These are phyloP conservation scores for Xylariaceae sp. DNA, from an alignment of 2,329 filamentous ascomycete genomes.

Conservation along the genomic window DNA sequence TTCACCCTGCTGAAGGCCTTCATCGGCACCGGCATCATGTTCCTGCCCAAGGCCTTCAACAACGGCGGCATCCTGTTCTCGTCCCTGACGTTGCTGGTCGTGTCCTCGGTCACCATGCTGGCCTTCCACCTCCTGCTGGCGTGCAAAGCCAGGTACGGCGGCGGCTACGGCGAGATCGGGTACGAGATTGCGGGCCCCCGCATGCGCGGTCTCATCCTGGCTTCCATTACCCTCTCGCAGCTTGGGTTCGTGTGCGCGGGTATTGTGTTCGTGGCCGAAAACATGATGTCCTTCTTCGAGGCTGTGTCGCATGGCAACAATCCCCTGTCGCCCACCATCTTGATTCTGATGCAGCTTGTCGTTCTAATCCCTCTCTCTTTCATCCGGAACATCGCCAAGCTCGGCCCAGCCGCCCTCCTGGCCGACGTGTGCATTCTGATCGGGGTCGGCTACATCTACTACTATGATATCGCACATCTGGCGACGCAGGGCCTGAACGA, in stretches of 20 bases:
- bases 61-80: constrained; percentile 74
- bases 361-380: constrained; percentile 59
- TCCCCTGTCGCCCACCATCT: constrained; percentile 45
- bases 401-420: constrained; percentile 60
- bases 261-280: constrained; percentile 71
- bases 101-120: constrained; percentile 59
- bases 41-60: constrained; percentile 66
- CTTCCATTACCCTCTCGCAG: constrained; percentile 66
- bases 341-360: constrained; percentile 61
- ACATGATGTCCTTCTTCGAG: constrained; percentile 58
- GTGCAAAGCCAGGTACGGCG: constrained; percentile 56
- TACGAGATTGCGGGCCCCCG: constrained; percentile 54
- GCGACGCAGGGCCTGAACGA: constrained; percentile 47
- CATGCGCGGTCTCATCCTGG: constrained; percentile 59
- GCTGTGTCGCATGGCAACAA: constrained; percentile 47
- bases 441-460: constrained; percentile 66
- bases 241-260: constrained; percentile 73
- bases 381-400: constrained; percentile 68
- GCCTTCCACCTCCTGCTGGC: constrained; percentile 66
- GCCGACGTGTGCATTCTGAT: constrained; percentile 67
- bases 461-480: constrained; percentile 56
- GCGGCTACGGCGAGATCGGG: constrained; percentile 69
- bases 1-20: constrained; percentile 75
- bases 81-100: constrained; percentile 55
- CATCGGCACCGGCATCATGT: constrained; percentile 75